Base-by-base conservation (phyloP, 2,329 filamentous ascomycete genomes). In the Chaetomium strumarium region DNA sequence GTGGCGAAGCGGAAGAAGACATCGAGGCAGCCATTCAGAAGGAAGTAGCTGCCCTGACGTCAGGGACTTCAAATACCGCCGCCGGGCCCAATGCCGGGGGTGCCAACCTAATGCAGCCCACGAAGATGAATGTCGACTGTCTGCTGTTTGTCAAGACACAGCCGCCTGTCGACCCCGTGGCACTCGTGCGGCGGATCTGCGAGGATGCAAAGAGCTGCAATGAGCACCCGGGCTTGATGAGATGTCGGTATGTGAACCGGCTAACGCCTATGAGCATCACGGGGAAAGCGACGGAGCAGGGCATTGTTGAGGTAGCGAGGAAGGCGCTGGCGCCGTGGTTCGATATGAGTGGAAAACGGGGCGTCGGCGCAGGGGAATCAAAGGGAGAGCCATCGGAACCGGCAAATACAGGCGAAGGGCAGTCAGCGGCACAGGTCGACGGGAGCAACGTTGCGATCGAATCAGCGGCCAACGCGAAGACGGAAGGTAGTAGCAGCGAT, bases 21-120 rank as follows among this genome's bases (percentile, higher is more conserved):
- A 89, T 93, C 60, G 88, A 90, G 64, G 76, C 80, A 5, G 79
- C 83, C 29, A 88, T 93, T 60, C 67, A 81, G 60, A 83, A 82
- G 64, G 89, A 93, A 68, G 68, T 93, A n/a, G 77, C 76, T 29
- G 75, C 72, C 2, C 78, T 90, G 61, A 81, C 79, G 50, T 63
- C 71, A 14, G 14, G 14, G 33, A 11, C 33, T 11, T 34, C 29
- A 66, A 67, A 37, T 61, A 68, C 43, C 17, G 40, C 9, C 49
- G 67, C 66, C 19, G 16, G 63, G n/a, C 49, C 68, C 66, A 19
- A 70, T 74, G 73, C 73, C 16, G 42, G 19, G 2, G 51, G 67
- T 66, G 24, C 71, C 74, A 62, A 71, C 14, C 83, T 29, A 14
- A 44, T 85, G 60, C 73, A 72, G 14, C 69, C 77, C 2, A 69